Base-by-base conservation (phyloP, 2,329 filamentous ascomycete genomes). In the Immersiporthe knoxdaviesiana region DNA sequence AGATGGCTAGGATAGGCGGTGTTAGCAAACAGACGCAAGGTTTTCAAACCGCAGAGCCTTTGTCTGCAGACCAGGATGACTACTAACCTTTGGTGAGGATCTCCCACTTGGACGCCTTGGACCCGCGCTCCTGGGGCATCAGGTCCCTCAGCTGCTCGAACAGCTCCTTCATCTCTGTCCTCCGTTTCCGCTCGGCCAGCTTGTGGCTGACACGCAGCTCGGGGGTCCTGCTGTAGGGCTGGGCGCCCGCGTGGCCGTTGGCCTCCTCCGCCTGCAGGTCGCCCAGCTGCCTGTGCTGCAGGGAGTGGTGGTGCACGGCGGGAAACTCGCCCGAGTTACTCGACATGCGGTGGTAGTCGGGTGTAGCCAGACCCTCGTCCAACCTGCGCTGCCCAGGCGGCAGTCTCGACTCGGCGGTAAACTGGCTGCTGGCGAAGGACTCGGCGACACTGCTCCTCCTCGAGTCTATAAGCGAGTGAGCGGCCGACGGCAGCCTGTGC, bases 71-170 rank as follows among this genome's bases (percentile, higher is more conserved):
- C 35, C n/a, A 44, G 10, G 12, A 41, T 32, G 24, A 62, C 59
- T 7, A 62, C 59, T 7, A 81, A 94, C 92, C 91, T 84, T 95
- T 95, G 2, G 91, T 94, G 21, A 97, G 78, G 63, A 95, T 94
- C 75, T 97, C 92, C 92, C 92, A 97, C 75, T 97, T 97, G 73
- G 92, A 94, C 0, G 92, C 92, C 78, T 96, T 97, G 32, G 91
- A 91, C 1, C 92, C 92, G 21, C 92, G 88, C 74, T 93, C 92
- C 74, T 93, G 91, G 1, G 92, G 92, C 81, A 95, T 90, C 50
- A 93, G 83, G 73, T 92, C 90, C 73, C 93, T 88, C 11, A 96
- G 81, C 74, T 93, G 90, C 73, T 96, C 92, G 76, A 96, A 96
- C 0, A 96, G 81, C 75, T 92, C 90, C 81, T 96, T 96, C 92